Conservation (phyloP, 2,329 filamentous ascomycete genomes). For the Monilinia polystroma region DNA sequence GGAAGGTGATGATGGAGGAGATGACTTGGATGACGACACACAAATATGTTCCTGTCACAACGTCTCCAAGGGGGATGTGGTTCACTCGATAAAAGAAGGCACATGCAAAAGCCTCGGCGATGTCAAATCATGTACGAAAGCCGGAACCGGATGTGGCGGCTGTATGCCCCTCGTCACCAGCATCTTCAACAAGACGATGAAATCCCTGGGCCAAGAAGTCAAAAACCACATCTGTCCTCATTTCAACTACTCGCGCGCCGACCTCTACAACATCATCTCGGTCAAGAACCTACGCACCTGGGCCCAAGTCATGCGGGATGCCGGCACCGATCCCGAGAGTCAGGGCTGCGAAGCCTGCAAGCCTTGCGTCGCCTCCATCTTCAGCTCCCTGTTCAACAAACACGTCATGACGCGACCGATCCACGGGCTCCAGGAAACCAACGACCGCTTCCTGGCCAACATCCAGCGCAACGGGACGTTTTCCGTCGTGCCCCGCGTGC, state of each 20-base stretch:
- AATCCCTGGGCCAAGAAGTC: conserved; percentile 80
- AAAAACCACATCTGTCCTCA: conserved; percentile 84
- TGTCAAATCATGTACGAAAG: conserved; percentile 87
- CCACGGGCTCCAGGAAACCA: conserved; percentile 83
- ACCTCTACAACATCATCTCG: conserved; percentile 86
- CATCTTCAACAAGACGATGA: conserved; percentile 89
- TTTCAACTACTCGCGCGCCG: conserved; percentile 78
- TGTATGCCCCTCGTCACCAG: conserved; percentile 85
- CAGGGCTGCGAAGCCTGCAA: conserved; percentile 86
- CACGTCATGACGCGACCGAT: conserved; percentile 72
- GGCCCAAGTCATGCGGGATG: conserved; percentile 72
- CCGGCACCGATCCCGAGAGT: conserved; percentile 69
- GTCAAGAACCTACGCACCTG: conserved; percentile 76
- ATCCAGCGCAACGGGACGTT: conserved; percentile 92
- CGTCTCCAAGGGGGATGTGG: conserved; percentile 80
- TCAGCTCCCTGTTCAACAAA: conserved; percentile 78
- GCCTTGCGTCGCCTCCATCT: conserved; percentile 76
- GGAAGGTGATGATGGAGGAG: conserved; percentile 69
- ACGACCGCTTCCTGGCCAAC: conserved; percentile 83
- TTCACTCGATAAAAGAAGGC: conserved; percentile 69
- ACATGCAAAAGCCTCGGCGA: conserved; percentile 78
- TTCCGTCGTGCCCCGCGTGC: conserved; percentile 79
- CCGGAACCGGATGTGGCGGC: conserved; percentile 85
- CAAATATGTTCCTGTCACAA: conserved; percentile 95
- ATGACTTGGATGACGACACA: conserved; percentile 78